Base-by-base conservation (phyloP, 495 filamentous ascomycete genomes). In the Evansstolkia leycettana region DNA sequence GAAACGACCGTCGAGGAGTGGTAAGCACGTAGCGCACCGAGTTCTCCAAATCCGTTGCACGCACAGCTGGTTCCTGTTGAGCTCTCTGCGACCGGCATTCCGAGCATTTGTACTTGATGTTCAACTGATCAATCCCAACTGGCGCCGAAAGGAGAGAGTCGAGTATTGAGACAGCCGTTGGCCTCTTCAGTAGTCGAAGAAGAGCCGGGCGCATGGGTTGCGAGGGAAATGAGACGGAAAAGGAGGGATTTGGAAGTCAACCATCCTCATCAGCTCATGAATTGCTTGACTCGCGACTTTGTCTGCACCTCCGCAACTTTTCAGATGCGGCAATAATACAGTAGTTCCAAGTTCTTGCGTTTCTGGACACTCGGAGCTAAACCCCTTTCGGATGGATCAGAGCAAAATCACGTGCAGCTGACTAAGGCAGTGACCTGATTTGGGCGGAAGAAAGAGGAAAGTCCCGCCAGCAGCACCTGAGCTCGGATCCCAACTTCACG, bases 121-220 rank as follows among this genome's bases (percentile, higher is more conserved):
- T 50, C 33, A 67, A 41, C 33, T 58, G 56, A 19, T 60, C 59
- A 24, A 67, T 56, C 37, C 57, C 56, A 31, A 50, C 43, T n/a
- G 54, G 55, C 23, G 45, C 50, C 23, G 55, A 56, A 30, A 60
- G 42, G 17, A 72, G 46, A 32, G 46, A 52, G 43, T 62, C 47
- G 38, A 73, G 55, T 31, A 70, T 51, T 35, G 66, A 63, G 47
- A 73, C 47, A 47, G 65, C 56, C 38, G 64, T 64, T 38, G 67
- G 67, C 60, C 67, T 62, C 56, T 60, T 60, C 54, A 71, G 51
- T 36, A 73, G 52, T 60, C 66, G 62, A 55, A 66, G 59, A 52
- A 71, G 52, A 54, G 67, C 65, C 54, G 66, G 67, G 45, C 67
- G 62, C 69, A 73, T 73, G 41, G 34, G 52, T 46, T 35, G 39